Percentiles rank a stretch among this genome's conserved stretches.
These are phyloP conservation scores for Casuarina cunninghamiana DNA, from an alignment of 306 rosid genomes.

Conservation along the genomic window DNA sequence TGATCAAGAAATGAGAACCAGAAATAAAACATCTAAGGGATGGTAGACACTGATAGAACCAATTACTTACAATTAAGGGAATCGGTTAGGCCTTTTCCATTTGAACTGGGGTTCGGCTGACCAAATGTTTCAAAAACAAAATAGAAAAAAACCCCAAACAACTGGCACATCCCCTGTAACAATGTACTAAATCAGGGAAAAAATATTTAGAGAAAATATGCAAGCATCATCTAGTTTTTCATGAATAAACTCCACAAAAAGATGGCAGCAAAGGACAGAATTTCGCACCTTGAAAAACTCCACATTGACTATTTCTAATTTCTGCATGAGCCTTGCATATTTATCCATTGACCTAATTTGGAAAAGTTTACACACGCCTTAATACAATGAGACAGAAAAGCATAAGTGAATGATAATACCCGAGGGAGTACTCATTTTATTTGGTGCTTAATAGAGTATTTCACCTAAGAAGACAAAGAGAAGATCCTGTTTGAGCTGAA, in stretches of 20 bases:
- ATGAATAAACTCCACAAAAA: conserved; percentile 21
- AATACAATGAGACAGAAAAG: conserved; percentile 31
- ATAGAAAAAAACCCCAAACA: conserved; percentile 80
- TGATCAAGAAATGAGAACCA: neutral
- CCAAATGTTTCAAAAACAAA: conserved; percentile 81
- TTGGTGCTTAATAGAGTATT: conserved; percentile 26
- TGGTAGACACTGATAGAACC: neutral
- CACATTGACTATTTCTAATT: conserved; percentile 72
- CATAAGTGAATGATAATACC: conserved; percentile 6
- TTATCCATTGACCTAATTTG: conserved; percentile 90
- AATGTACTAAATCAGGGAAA: conserved; percentile 65
- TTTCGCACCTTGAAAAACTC: conserved; percentile 86
- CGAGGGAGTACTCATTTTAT: conserved; percentile 1
- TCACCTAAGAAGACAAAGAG: conserved; percentile 86
- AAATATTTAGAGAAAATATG: conserved; percentile 32
- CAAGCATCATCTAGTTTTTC: conserved; percentile 28
- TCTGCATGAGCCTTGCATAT: conserved; percentile 98
- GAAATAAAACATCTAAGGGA: neutral
- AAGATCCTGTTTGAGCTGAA: conserved; percentile 86
- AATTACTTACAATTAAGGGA: conserved; percentile 68
- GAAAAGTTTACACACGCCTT: conserved; percentile 31
- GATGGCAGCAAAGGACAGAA: conserved; percentile 2
- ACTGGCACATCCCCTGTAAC: conserved; percentile 96
- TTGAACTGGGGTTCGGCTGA: conserved; percentile 61
- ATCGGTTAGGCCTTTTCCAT: conserved; percentile 66